Evolutionary conservation across 108 stramenopile species (phyloP), one percentile per base, ranked within the genome.

Genomic region (Cyclotella atomus): DNA sequence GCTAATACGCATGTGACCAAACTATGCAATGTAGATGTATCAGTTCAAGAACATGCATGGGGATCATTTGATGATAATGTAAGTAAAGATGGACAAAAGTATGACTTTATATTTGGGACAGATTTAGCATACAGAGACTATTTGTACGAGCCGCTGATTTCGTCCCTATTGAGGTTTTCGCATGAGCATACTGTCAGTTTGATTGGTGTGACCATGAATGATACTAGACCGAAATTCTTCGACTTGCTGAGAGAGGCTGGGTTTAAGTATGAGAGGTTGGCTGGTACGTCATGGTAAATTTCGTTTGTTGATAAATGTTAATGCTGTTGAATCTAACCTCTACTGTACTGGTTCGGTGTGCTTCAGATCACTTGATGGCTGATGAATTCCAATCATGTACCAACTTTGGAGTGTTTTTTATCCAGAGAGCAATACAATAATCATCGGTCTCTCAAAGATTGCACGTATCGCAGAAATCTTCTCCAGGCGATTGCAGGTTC

Each of bases 401-500:
- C 2, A 82, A 71, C 25, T 95, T 95, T 87, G 91, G 88, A 16
- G 57, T 95, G 9, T 92, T 92, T 79, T 81, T 81, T 25, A 89
- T 95, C 65, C 78, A 82, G 55, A 85, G 57, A 54, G 19, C 36
- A 46, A 59, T 4, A 19, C 9, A 49, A 17, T 19, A 49, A 49
- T 49, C 47, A 49, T 41, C 24, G 97, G 97, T 19, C 68, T 98
- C 56, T 91, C 89, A 72, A 99, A 99, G 74, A 85, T 99, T 45
- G 97, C 97, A 12, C 84, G 98, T 1, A 97, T 98, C 66, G 93
- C 95, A 24, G 97, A 99, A 61, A 83, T 98, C 57, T 98, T 77
- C 72, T 81, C 98, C 9, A 77, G 96, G 44, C 74, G 99, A 2
- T 79, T 99, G 34, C 99, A 99, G 81, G 98, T 99, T n/a, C 99